A percentile compares a stretch with the other conserved stretches of the same genome.
These are phyloP conservation scores for Mortierella polycephala DNA, from an alignment of 371 early-diverging fungal genomes.

Conservation along the genomic window DNA sequence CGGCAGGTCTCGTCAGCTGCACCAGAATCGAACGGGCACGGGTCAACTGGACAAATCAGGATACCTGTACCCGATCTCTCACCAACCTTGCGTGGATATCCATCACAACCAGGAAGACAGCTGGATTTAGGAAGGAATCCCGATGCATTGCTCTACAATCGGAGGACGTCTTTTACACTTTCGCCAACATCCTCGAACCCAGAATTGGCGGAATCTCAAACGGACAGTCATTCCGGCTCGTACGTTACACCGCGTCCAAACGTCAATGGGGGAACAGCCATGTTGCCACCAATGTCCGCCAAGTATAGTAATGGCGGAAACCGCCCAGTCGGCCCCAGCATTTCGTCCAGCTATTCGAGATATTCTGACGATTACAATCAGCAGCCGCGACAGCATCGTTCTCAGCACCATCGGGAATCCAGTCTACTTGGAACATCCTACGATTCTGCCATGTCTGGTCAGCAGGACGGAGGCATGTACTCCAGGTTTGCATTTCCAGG, in stretches of 20 bases:
- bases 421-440: slow-evolving; percentile 48
- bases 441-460: slow-evolving; percentile 36
- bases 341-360: slow-evolving; percentile 32
- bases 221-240: slow-evolving; percentile 54
- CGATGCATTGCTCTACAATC: slow-evolving; percentile 17
- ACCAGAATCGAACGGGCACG: slow-evolving; percentile 5
- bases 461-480: slow-evolving; percentile 19
- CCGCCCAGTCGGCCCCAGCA: slow-evolving; percentile 21
- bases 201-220: slow-evolving; percentile 42
- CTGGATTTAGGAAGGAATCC: slow-evolving; percentile 22
- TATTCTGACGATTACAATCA: slow-evolving; percentile 35
- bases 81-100: slow-evolving; percentile 32
- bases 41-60: slow-evolving; percentile 15
- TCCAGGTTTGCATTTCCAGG: slow-evolving; percentile 29
- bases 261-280: background rate
- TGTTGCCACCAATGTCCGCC: background rate
- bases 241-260: slow-evolving; percentile 33
- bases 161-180: slow-evolving; percentile 42
- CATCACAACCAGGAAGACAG: slow-evolving; percentile 5
- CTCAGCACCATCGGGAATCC: slow-evolving; percentile 25
- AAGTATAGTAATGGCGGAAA: slow-evolving; percentile 15
- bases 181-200: slow-evolving; percentile 54
- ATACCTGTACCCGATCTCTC: slow-evolving; percentile 48
- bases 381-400: slow-evolving; percentile 12
- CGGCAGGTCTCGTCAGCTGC: slow-evolving; percentile 4